phyloP scores from a whole-genome alignment of 805 yeast genomes.

The Starmerella stellata region DNA sequence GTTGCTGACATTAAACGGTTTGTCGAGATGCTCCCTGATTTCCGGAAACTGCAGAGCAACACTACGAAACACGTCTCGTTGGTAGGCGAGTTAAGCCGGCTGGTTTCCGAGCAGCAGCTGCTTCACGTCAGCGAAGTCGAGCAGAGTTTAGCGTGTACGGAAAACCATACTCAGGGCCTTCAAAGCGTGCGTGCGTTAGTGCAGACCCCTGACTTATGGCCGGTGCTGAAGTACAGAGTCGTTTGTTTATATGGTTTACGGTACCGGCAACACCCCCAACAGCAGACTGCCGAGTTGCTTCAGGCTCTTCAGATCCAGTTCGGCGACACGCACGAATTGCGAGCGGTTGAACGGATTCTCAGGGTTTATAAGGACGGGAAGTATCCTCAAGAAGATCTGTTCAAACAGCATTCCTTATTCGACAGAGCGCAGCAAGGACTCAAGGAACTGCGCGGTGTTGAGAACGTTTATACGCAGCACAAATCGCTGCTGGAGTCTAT shows the following conservation, averaged over 20 bases:
- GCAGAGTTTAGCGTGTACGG: constrained; percentile 60
- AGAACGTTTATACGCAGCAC: constrained; percentile 72
- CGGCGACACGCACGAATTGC: constrained; percentile 22
- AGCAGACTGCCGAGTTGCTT: constrained; percentile 28
- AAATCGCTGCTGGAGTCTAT: constrained; percentile 48
- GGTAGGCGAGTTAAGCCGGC: constrained; percentile 67
- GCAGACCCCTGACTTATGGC: constrained; percentile 25
- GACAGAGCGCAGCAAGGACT: constrained; percentile 28
- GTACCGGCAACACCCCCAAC: constrained; percentile 37
- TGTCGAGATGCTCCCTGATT: constrained; percentile 86
- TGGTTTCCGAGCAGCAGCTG: constrained; percentile 40
- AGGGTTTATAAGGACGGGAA: constrained; percentile 25
- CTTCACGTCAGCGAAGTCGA: constrained; percentile 84
- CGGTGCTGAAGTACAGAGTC: constrained; percentile 48
- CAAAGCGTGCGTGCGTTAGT: constrained; percentile 40
- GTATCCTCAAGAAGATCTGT: constrained; percentile 30
- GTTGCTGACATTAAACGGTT: constrained; percentile 80
- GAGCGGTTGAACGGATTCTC: constrained; percentile 31
- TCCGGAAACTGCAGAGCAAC: constrained; percentile 68
- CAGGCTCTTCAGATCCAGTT: constrained; percentile 21
- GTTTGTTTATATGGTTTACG: constrained; percentile 57
- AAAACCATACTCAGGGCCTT: constrained; percentile 39
- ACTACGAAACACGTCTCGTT: constrained; percentile 84
- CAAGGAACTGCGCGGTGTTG: constrained; percentile 28
- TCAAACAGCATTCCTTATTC: constrained; percentile 24